phyloP scores from a whole-genome alignment of 139 green algal genomes.

The Chlamydomonas sp. region DNA sequence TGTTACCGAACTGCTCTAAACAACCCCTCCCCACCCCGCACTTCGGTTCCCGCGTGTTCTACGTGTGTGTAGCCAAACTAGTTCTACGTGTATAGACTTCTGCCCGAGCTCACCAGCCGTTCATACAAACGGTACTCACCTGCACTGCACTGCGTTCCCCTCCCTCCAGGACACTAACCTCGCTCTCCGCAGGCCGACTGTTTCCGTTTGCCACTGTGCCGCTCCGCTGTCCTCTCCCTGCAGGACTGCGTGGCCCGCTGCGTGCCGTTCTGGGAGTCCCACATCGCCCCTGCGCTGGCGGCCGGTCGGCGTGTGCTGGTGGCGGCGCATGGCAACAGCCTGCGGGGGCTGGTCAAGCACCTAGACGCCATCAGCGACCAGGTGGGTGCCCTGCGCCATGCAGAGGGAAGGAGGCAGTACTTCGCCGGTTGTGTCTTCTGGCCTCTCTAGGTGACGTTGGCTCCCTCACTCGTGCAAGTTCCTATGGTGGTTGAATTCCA shows the following conservation, averaged over 20 bases:
- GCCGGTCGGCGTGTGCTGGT: slow-evolving; percentile 29
- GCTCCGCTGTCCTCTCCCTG: not conserved
- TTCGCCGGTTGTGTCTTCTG: too few relatives aligned
- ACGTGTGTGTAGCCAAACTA: too few relatives aligned
- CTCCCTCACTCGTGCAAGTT: not conserved
- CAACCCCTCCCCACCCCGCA: too few relatives aligned
- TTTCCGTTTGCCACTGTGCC: not conserved
- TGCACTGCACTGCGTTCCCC: too few relatives aligned
- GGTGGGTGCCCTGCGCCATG: not conserved
- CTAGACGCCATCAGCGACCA: slow-evolving; percentile 45
- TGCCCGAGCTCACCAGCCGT: too few relatives aligned
- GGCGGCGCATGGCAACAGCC: slow-evolving; percentile 49
- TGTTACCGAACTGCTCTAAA: too few relatives aligned
- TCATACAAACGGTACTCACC: too few relatives aligned
- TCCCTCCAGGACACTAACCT: too few relatives aligned
- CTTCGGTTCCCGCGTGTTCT: too few relatives aligned
- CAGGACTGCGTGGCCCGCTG: slow-evolving; percentile 44
- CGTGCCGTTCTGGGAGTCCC: slow-evolving; percentile 40
- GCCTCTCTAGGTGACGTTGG: too few relatives aligned
- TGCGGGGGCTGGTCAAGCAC: slow-evolving; percentile 55
- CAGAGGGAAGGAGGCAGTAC: not conserved
- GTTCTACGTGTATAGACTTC: too few relatives aligned
- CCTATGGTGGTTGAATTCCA: not conserved
- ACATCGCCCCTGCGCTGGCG: slow-evolving; percentile 37
- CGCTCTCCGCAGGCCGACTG: not conserved